Evolutionary conservation across 495 filamentous ascomycete genomes (phyloP).

Genomic region (Penicillium samsonianum): DNA sequence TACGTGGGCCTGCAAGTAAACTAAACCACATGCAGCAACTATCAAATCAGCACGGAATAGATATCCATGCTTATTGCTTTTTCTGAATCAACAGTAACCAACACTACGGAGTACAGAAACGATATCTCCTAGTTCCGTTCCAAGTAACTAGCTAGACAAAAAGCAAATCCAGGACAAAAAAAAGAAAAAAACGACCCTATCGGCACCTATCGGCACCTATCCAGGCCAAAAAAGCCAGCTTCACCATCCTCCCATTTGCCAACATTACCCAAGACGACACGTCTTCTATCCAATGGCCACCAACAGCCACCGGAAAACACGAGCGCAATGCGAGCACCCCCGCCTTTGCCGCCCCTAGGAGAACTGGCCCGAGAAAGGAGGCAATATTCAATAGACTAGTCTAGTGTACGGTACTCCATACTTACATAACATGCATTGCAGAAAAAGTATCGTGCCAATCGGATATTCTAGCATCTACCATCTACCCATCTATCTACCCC

Average conservation of each 20-base stretch:
- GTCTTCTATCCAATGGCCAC: not conserved
- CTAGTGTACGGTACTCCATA: not conserved
- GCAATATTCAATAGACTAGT: not conserved
- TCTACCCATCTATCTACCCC: conserved; percentile 33
- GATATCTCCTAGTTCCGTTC: not conserved
- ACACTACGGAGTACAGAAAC: not conserved
- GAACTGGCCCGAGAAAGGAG: not conserved
- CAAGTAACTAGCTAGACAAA: not conserved
- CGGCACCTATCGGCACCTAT: not conserved
- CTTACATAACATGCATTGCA: not conserved
- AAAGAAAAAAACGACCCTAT: not conserved
- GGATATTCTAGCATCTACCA: conserved; percentile 29
- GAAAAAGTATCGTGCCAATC: not conserved
- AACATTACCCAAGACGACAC: not conserved
- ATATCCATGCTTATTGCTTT: conserved; percentile 1
- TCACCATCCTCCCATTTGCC: not conserved
- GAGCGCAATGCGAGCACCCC: conserved; percentile 12
- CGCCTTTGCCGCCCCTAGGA: not conserved
- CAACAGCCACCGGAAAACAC: not conserved
- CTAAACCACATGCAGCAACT: not conserved
- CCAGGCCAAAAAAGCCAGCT: not conserved
- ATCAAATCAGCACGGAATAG: not conserved
- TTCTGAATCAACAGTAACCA: conserved; percentile 3
- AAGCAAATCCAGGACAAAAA: conserved; percentile 2
- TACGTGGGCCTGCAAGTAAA: not conserved